phyloP scores from a whole-genome alignment of 495 filamentous ascomycete species.

The Aspergillus asperescens region DNA sequence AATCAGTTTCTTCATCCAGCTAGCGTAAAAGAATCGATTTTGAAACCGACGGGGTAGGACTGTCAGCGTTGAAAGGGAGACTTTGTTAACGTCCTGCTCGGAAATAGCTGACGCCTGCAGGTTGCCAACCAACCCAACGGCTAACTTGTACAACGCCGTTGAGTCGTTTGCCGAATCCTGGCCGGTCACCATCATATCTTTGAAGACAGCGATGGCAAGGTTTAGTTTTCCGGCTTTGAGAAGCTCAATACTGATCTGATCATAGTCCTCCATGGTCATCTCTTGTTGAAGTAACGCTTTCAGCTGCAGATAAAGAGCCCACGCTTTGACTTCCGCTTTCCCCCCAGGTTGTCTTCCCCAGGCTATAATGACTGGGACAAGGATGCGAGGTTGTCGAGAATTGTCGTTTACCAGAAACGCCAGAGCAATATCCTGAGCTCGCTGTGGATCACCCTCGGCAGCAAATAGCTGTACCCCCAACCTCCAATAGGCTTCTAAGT shows the following conservation, averaged over 20 bases:
- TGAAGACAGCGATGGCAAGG: constrained; percentile 66
- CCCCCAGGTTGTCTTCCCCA: constrained; percentile 33
- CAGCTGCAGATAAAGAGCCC: constrained; percentile 61
- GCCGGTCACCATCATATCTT: constrained; percentile 75
- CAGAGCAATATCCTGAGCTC: constrained; percentile 58
- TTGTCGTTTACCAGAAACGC: constrained; percentile 50
- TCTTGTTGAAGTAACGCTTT: constrained; percentile 51
- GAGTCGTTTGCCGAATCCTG: constrained; percentile 46
- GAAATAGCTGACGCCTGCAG: constrained; percentile 45
- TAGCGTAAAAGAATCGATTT: constrained; percentile 75
- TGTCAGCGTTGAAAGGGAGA: constrained; percentile 47
- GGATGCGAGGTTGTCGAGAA: constrained; percentile 50
- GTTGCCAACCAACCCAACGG: constrained; percentile 39
- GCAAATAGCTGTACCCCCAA: constrained; percentile 66
- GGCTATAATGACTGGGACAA: constrained; percentile 59
- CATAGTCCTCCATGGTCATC: constrained; percentile 72
- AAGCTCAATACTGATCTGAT: constrained; percentile 58
- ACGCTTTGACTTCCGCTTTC: constrained; percentile 51
- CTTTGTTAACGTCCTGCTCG: constrained; percentile 44
- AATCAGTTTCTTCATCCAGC: constrained; percentile 76
- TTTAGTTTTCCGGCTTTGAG: constrained; percentile 54
- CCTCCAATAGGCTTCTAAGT: constrained; percentile 55
- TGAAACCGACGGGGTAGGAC: constrained; percentile 57
- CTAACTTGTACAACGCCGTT: constrained; percentile 42
- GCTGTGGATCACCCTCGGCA: constrained; percentile 52